Evolutionary conservation across 495 filamentous ascomycete species (phyloP), one percentile per base, ranked within the genome.

Genomic region (Neohortaea acidophila): DNA sequence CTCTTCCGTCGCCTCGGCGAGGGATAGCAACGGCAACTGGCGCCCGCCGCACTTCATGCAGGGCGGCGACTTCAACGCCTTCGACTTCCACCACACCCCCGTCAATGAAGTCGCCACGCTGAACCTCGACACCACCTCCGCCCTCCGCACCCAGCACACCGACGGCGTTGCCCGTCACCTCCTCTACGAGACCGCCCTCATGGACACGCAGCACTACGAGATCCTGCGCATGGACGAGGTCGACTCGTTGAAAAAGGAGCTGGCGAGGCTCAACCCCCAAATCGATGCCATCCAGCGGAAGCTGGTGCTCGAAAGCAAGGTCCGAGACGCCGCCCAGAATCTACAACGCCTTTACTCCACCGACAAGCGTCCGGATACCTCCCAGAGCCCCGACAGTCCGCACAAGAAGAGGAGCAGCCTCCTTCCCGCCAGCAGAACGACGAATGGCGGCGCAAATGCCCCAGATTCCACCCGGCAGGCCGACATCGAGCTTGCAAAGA

Each of bases 191-290:
- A 94, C 84, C 20, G 89, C 89, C 8, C 73, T 94, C 44, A 72
- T 72, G 28, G 89, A 97, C 58, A 87, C 83, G 56, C 72, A 73
- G 49, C 60, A 73, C 41, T 96, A 73, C 55, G 79, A 89, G 53
- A 71, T 97, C 9, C 63, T 96, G 13, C 84, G 86, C 0, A 75
- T 84, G 30, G 85, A 91, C 51, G 85, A 94, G 53, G 76, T 94
- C 15, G 89, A 97, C 37, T 69, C 71, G 5, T 59, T 96, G 50
- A 97, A 96, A 64, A 91, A 81, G 54, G 81, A 92, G 59, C 66
- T 75, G 33, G 64, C 70, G 27, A 59, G 72, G 10, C 59, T 96
- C 20, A 66, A 68, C 20, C 70, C 68, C 47, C 77, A 81, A n/a
- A 76, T 89, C 50, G 81, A 84, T 39, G 73, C 77, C 31, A 73